These are phyloP conservation scores for Fonsecaea pedrosoi DNA, from an alignment of 2,329 filamentous ascomycete genomes.

Conservation along the genomic window DNA sequence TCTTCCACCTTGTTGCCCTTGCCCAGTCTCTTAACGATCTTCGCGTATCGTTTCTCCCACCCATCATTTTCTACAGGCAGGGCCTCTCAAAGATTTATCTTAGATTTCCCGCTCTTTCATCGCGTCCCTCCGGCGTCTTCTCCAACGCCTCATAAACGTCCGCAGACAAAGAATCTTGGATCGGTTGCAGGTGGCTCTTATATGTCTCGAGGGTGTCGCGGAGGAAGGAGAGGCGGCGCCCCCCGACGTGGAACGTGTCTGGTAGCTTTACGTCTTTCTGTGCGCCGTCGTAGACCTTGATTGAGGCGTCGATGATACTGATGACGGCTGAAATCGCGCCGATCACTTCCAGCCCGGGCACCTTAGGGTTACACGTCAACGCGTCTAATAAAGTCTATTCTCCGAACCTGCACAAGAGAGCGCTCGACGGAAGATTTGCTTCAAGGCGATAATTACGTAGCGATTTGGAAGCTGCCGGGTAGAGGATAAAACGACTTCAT, in stretches of 20 bases:
- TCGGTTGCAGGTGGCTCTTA: constrained; percentile 18
- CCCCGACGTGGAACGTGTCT: constrained; percentile 20
- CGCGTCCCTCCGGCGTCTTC: constrained; percentile 16
- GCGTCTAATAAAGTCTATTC: neutral
- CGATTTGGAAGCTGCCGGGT: neutral
- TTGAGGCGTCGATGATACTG: constrained; percentile 23
- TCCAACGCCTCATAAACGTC: constrained; percentile 14
- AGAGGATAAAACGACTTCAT: neutral
- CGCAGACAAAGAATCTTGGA: constrained; percentile 17
- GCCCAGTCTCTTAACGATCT: constrained; percentile 22
- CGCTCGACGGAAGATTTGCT: constrained; percentile 1
- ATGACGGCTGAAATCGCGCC: constrained; percentile 21
- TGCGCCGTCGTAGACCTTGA: constrained; percentile 17
- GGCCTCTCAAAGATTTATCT: constrained; percentile 25
- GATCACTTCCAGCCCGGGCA: constrained; percentile 27
- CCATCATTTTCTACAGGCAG: constrained; percentile 21
- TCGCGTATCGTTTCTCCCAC: constrained; percentile 27
- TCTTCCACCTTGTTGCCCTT: constrained; percentile 32
- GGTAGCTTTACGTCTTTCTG: constrained; percentile 25
- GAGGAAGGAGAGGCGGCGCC: constrained; percentile 21
- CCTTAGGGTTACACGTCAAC: constrained; percentile 6
- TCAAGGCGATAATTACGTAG: neutral
- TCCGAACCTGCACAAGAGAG: neutral
- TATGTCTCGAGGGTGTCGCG: constrained; percentile 25
- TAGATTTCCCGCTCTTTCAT: constrained; percentile 21